A percentile compares a stretch with the other conserved stretches of the same genome.
These are phyloP conservation scores for Fusarium sp. DNA, from an alignment of 2,329 filamentous ascomycete genomes.

Conservation along the genomic window DNA sequence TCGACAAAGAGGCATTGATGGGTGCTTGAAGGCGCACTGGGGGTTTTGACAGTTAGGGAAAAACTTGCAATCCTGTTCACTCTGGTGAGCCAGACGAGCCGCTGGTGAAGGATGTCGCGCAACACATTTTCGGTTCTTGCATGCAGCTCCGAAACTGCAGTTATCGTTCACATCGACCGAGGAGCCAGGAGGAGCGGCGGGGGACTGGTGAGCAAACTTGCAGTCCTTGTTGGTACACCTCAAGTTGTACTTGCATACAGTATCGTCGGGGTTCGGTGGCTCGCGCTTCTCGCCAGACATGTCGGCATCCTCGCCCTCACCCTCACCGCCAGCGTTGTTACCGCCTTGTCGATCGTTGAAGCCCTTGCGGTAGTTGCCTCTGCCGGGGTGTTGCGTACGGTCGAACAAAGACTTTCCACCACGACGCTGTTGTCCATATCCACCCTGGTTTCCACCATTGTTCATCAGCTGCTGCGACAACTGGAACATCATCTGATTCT, in stretches of 20 bases:
- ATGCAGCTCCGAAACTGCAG: conserved; percentile 89
- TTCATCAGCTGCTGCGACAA: conserved; percentile 73
- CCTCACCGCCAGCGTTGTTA: conserved; percentile 55
- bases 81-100: conserved; percentile 80
- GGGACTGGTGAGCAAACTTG: conserved; percentile 93
- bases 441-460: conserved; percentile 63
- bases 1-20: conserved; percentile 85
- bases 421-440: conserved; percentile 52
- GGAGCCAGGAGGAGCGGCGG: conserved; percentile 82
- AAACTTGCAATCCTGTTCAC: conserved; percentile 89
- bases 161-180: conserved; percentile 83
- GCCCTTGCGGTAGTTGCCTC: conserved; percentile 66
- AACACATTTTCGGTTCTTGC: conserved; percentile 95
- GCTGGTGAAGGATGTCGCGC: conserved; percentile 94
- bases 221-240: conserved; percentile 90
- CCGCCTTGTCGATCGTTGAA: conserved; percentile 56
- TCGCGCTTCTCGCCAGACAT: conserved; percentile 68
- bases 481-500: conserved; percentile 87
- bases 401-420: conserved; percentile 78
- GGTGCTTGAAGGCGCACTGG: conserved; percentile 90
- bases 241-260: conserved; percentile 89
- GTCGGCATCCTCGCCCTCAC: conserved; percentile 72
- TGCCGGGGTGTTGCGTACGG: conserved; percentile 70
- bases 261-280: conserved; percentile 71
- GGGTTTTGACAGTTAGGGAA: conserved; percentile 92